These are phyloP conservation scores for Marasmius sp. DNA, from an alignment of 1,284 basidiomycete genomes.

Conservation along the genomic window DNA sequence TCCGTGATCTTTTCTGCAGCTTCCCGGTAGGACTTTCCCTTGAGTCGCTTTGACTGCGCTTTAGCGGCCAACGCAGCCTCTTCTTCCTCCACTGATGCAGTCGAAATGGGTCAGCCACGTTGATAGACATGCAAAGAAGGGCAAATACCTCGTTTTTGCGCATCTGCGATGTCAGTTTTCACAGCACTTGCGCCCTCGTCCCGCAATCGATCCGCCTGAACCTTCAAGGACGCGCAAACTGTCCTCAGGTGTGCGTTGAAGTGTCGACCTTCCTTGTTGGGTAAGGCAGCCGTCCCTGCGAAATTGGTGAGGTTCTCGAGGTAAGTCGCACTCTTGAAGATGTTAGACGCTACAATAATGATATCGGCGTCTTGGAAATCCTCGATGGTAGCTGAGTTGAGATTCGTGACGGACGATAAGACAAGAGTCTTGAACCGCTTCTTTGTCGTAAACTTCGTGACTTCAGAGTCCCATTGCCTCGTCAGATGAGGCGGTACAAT, in stretches of 20 bases:
- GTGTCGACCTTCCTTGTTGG: conserved; percentile 78
- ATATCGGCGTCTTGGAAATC: conserved; percentile 83
- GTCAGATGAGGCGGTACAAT: conserved; percentile 90
- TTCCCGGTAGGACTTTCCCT: conserved; percentile 69
- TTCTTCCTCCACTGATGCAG: conserved; percentile 42
- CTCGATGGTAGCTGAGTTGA: conserved; percentile 78
- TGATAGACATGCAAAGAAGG: not conserved
- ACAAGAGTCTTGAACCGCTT: conserved; percentile 63
- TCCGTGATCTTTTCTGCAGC: conserved; percentile 41
- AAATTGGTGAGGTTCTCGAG: conserved; percentile 74
- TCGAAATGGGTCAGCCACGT: conserved; percentile 8
- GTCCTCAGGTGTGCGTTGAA: conserved; percentile 79
- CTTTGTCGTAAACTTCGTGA: conserved; percentile 76
- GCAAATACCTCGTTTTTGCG: conserved; percentile 55
- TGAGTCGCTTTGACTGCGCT: conserved; percentile 62
- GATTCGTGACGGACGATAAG: conserved; percentile 69
- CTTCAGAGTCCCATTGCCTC: conserved; percentile 88
- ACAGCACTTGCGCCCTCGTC: conserved; percentile 62
- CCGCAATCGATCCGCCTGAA: conserved; percentile 68
- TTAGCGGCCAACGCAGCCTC: conserved; percentile 46
- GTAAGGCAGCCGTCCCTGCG: conserved; percentile 65
- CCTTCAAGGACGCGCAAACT: conserved; percentile 54
- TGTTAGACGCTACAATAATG: conserved; percentile 82
- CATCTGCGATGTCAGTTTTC: conserved; percentile 59
- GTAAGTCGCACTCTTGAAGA: conserved; percentile 80